Conservation (phyloP, 2,329 filamentous ascomycete genomes). For the Pleomassaria siparia region DNA sequence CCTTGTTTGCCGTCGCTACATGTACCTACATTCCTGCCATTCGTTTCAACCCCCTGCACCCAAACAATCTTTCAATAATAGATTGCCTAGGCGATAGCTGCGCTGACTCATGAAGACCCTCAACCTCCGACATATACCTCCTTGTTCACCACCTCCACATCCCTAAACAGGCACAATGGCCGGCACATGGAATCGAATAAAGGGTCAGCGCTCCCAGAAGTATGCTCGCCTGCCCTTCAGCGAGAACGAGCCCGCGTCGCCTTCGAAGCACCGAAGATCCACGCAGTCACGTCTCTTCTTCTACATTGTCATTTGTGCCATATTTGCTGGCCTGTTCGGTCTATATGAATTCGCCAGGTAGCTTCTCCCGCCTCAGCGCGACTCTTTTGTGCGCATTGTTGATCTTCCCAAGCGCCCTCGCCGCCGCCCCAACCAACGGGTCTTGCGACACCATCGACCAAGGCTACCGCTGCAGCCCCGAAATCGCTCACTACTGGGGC, state of each 20-base stretch:
- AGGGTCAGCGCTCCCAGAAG: conserved; percentile 21
- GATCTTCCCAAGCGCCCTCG: conserved; percentile 19
- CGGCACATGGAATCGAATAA: conserved; percentile 29
- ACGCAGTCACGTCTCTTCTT: conserved; percentile 12
- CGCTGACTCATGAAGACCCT: conserved; percentile 1
- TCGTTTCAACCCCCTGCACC: not conserved
- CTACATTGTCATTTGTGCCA: conserved; percentile 17
- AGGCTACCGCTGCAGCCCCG: conserved; percentile 65
- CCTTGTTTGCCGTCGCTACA: not conserved
- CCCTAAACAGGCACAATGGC: not conserved
- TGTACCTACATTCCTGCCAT: not conserved
- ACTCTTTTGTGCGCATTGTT: conserved; percentile 11
- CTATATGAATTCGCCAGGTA: conserved; percentile 32
- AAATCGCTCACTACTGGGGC: conserved; percentile 73
- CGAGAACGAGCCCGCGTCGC: conserved; percentile 28
- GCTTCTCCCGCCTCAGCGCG: conserved; percentile 1
- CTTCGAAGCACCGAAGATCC: conserved; percentile 18
- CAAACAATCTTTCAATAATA: not conserved
- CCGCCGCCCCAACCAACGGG: conserved; percentile 17
- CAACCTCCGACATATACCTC: not conserved
- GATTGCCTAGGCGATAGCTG: not conserved
- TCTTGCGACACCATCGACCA: conserved; percentile 56
- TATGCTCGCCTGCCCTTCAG: conserved; percentile 34
- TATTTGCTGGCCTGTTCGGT: conserved; percentile 18
- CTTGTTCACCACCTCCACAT: not conserved